Evolutionary conservation across 352 stramenopile genomes (phyloP), one percentile per base, ranked within the genome.

Genomic region (Blastocystis sp.): DNA sequence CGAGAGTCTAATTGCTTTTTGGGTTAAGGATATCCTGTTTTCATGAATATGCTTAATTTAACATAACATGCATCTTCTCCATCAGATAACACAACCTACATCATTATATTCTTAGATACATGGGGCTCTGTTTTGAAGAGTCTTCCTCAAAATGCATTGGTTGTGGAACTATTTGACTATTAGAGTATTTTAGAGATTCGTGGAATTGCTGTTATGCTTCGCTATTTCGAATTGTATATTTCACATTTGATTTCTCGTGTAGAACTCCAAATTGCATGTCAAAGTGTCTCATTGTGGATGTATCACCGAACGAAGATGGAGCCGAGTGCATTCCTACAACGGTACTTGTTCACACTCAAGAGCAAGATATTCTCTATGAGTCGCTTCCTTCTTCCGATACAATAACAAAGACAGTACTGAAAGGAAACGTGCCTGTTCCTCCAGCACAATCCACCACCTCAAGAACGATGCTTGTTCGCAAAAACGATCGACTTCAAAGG

Each of bases 21-120:
- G 39, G 56, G 73, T 43, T 0, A 64, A 43, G 18, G 73, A 84
- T 84, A 84, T 84, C 73, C 73, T 37, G 0, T 23, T 37, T 68
- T 26, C 2, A 53, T 20, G 18, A 15, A 29, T 15, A 8, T 20
- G 41, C 47, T 47, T 53, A 23, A 29, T 84, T 13, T 66, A 18
- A 13, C 5, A 15, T 4, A 13, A 84, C 29, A 84, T 68, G 47
- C 26, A 18, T 47, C 26, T 47, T 41, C n/a, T 26, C 3, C 34
- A 23, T 23, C 7, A 43, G 8, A 26, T 3, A 29, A 69, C 18
- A 68, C 29, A 26, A 23, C 29, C 4, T 63, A 47, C 26, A 41
- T 66, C 5, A 7, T 84, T 3, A 45, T 84, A 7, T 84, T 84
- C 29, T 66, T 66, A 18, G 68, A 84, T 37, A 64, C n/a, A 4